Percentiles rank a stretch among this genome's conserved stretches.
These are phyloP conservation scores for Rhododendron molle DNA, from an alignment of 148 eudicot genomes.

Conservation along the genomic window DNA sequence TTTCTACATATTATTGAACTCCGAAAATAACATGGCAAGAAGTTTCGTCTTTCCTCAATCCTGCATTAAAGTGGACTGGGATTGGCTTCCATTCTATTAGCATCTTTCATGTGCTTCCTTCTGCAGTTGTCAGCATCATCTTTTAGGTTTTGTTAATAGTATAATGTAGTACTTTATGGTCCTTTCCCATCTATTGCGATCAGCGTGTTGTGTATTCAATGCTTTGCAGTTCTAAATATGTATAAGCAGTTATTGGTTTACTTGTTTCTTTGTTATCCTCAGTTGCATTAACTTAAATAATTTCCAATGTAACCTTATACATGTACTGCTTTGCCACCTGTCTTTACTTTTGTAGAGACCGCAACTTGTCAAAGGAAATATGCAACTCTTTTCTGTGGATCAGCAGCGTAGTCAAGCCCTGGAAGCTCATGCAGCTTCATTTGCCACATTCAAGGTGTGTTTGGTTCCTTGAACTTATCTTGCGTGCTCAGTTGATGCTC, in stretches of 20 bases:
- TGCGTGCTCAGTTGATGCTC: background rate
- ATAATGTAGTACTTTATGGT: background rate
- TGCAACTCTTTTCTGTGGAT: constrained; percentile 95
- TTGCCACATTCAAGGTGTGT: constrained; percentile 74
- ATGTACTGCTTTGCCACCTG: background rate
- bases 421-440: constrained; percentile 98
- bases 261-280: background rate
- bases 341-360: constrained; percentile 51
- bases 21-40: background rate
- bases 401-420: constrained; percentile 99
- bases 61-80: background rate
- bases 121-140: background rate
- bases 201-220: background rate
- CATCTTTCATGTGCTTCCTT: background rate
- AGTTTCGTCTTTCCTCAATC: background rate
- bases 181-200: background rate
- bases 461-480: constrained; percentile 8
- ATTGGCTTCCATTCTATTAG: too few relatives aligned
- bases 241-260: background rate
- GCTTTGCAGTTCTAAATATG: background rate
- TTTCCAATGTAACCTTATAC: background rate
- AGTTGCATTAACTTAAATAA: background rate
- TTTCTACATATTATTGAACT: background rate
- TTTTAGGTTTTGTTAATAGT: background rate
- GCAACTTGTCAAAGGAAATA: constrained; percentile 93